A percentile compares a stretch with the other conserved stretches of the same genome.
phyloP scores from a whole-genome alignment of 2,329 filamentous ascomycete species.

The Hortaea sp. region DNA sequence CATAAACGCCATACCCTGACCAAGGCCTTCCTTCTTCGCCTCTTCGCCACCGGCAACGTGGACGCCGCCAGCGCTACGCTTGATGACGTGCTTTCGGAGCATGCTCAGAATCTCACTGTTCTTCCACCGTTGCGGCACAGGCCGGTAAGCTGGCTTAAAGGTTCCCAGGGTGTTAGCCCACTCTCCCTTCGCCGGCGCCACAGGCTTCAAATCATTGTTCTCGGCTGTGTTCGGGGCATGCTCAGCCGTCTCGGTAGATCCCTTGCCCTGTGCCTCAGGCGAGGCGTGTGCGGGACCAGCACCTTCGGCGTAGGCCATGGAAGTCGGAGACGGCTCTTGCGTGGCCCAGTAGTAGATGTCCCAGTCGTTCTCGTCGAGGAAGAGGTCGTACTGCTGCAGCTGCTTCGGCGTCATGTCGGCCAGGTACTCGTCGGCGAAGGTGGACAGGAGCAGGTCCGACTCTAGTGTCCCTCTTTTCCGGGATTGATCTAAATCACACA shows the following conservation, averaged over 20 bases:
- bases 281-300: constrained; percentile 35
- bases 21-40: constrained; percentile 25
- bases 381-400: constrained; percentile 75
- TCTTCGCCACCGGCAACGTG: constrained; percentile 32
- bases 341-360: constrained; percentile 99
- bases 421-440: constrained; percentile 78
- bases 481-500: constrained; percentile 63
- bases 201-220: constrained; percentile 11
- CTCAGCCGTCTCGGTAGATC: constrained; percentile 5
- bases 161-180: constrained; percentile 96
- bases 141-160: constrained; percentile 86
- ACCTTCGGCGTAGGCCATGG: constrained; percentile 47
- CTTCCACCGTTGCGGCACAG: constrained; percentile 77
- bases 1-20: constrained; percentile 41
- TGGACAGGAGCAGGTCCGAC: constrained; percentile 89
- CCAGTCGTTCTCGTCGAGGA: constrained; percentile 99
- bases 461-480: constrained; percentile 94
- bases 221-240: not conserved
- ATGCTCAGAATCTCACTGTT: constrained; percentile 68
- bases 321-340: constrained; percentile 59
- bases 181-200: constrained; percentile 56
- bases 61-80: constrained; percentile 53
- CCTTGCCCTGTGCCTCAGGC: constrained; percentile 35
- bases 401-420: constrained; percentile 61
- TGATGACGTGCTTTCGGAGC: constrained; percentile 70